These are phyloP conservation scores for Ophiocordyceps australis DNA, from an alignment of 2,329 filamentous ascomycete species.

Conservation along the genomic window DNA sequence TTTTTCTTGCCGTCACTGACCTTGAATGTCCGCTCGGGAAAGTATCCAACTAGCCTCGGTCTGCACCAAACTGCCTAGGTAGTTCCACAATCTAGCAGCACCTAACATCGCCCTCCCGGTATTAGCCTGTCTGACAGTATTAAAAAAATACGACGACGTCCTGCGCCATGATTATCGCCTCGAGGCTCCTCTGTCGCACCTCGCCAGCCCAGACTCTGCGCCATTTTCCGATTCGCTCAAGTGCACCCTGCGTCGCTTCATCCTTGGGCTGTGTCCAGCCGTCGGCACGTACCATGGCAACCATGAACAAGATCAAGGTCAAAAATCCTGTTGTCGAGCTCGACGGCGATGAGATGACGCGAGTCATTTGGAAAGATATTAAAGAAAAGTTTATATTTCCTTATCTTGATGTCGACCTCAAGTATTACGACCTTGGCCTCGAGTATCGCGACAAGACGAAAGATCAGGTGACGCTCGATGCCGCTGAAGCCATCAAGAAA, in stretches of 20 bases:
- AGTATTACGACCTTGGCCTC: slow-evolving; percentile 92
- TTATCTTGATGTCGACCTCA: slow-evolving; percentile 92
- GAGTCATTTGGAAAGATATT: slow-evolving; percentile 98
- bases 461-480: slow-evolving; percentile 88
- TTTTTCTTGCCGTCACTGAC: too few relatives aligned
- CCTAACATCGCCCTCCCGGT: too few relatives aligned
- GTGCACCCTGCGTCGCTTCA: slow-evolving; percentile 14
- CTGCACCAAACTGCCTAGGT: too few relatives aligned
- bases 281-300: slow-evolving; percentile 47
- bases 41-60: too few relatives aligned
- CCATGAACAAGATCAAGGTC: slow-evolving; percentile 83
- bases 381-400: slow-evolving; percentile 97
- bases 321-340: slow-evolving; percentile 98
- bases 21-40: too few relatives aligned
- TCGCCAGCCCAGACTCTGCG: slow-evolving; percentile 11
- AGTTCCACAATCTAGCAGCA: too few relatives aligned
- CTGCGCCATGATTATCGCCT: slow-evolving; percentile 10
- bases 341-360: slow-evolving; percentile 90
- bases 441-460: slow-evolving; percentile 92
- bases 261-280: slow-evolving; percentile 24
- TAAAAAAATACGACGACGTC: too few relatives aligned
- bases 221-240: slow-evolving; percentile 8
- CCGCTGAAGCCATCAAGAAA: slow-evolving; percentile 96
- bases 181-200: slow-evolving; percentile 13
- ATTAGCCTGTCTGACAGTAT: too few relatives aligned